phyloP scores from a whole-genome alignment of 768 basidiomycete genomes.

The Mycena olivaceomarginata region DNA sequence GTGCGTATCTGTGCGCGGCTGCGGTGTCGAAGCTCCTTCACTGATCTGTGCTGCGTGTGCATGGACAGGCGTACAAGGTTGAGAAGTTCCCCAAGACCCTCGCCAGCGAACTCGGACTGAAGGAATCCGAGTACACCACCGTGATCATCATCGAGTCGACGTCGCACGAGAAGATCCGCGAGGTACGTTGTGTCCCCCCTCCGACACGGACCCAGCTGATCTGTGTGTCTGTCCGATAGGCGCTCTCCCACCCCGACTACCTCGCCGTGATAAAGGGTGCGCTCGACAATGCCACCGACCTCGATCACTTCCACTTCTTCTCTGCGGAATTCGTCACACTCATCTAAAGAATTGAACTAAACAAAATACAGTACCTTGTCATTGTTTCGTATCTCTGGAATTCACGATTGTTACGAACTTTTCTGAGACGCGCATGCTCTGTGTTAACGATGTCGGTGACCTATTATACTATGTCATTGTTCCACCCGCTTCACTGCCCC shows the following conservation, averaged over 20 bases:
- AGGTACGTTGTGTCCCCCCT: background rate
- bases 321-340: conserved; percentile 13
- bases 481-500: too few relatives aligned
- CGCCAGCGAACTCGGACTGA: conserved; percentile 5
- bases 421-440: too few relatives aligned
- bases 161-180: conserved; percentile 8
- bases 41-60: too few relatives aligned
- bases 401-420: background rate
- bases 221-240: background rate
- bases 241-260: conserved; percentile 16
- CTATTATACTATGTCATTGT: too few relatives aligned
- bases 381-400: background rate
- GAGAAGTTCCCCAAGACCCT: background rate
- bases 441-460: too few relatives aligned
- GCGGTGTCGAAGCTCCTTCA: too few relatives aligned
- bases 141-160: background rate
- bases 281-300: background rate
- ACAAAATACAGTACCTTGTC: background rate
- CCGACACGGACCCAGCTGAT: background rate
- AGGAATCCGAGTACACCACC: background rate
- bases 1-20: background rate
- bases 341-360: background rate
- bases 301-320: conserved; percentile 21
- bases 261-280: background rate
- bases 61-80: background rate